phyloP scores from a whole-genome alignment of 1,284 basidiomycete species.

The Mycena sp. region DNA sequence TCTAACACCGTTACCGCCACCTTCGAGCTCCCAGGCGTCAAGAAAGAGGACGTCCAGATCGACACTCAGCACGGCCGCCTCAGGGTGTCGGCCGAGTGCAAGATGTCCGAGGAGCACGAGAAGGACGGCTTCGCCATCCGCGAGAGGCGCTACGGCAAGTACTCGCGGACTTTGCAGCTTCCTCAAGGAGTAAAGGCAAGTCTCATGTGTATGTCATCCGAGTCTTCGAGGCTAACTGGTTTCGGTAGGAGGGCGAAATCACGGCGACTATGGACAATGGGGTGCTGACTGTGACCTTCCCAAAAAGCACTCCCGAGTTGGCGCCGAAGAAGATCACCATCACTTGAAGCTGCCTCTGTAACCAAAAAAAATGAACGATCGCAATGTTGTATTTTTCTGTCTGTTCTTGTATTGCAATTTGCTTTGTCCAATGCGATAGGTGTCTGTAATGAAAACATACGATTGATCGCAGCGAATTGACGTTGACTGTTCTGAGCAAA shows the following conservation, averaged over 20 bases:
- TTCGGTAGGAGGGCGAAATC: constrained; percentile 32
- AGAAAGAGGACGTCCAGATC: constrained; percentile 50
- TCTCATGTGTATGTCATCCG: not conserved
- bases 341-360: constrained; percentile 2
- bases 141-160: constrained; percentile 49
- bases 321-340: constrained; percentile 32
- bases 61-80: constrained; percentile 49
- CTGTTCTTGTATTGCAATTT: no score
- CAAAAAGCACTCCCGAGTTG: constrained; percentile 27
- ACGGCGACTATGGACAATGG: constrained; percentile 32
- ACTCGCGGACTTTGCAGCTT: constrained; percentile 46
- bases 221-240: no score
- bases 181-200: constrained; percentile 49
- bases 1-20: constrained; percentile 48
- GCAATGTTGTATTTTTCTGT: no score
- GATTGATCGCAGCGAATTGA: no score
- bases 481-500: no score
- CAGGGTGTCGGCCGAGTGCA: constrained; percentile 47
- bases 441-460: no score
- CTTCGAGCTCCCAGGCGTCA: constrained; percentile 56
- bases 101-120: constrained; percentile 37
- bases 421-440: no score
- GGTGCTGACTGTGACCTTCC: constrained; percentile 33
- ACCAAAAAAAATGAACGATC: not conserved
- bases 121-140: constrained; percentile 45